These are phyloP conservation scores for Pharus latifolius DNA, from an alignment of 176 grass and related monocot genomes.

Conservation along the genomic window DNA sequence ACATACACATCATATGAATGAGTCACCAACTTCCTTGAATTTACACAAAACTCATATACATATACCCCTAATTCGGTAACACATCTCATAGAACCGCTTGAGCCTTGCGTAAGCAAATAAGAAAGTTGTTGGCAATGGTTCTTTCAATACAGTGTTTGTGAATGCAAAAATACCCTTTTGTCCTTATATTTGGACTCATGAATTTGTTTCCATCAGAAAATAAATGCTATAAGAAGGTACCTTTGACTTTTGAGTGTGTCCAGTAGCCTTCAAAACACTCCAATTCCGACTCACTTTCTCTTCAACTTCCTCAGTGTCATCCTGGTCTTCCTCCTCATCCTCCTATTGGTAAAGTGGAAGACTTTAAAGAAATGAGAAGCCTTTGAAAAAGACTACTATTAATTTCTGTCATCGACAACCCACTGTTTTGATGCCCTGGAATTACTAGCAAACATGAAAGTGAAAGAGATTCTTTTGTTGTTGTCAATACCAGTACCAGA, in stretches of 20 bases:
- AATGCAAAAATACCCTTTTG: neutral
- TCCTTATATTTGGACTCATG: no score
- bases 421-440: neutral
- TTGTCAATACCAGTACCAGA: neutral
- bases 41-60: neutral
- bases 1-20: conserved; percentile 13
- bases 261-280: conserved; percentile 66
- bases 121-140: neutral
- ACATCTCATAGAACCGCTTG: neutral
- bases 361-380: neutral
- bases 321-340: conserved; percentile 39
- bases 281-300: conserved; percentile 55
- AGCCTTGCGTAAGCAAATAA: neutral
- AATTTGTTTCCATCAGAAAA: conserved; percentile 3
- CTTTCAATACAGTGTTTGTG: neutral
- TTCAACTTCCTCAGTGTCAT: conserved; percentile 31
- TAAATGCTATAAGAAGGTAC: conserved; percentile 23
- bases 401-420: neutral
- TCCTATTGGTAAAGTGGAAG: conserved; percentile 17
- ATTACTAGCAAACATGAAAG: neutral
- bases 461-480: neutral
- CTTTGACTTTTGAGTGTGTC: conserved; percentile 51
- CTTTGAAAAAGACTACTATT: neutral
- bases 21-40: neutral
- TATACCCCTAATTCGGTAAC: neutral